phyloP scores from a whole-genome alignment of 257 asterid genomes.

The Galeopsis tetrahit region DNA sequence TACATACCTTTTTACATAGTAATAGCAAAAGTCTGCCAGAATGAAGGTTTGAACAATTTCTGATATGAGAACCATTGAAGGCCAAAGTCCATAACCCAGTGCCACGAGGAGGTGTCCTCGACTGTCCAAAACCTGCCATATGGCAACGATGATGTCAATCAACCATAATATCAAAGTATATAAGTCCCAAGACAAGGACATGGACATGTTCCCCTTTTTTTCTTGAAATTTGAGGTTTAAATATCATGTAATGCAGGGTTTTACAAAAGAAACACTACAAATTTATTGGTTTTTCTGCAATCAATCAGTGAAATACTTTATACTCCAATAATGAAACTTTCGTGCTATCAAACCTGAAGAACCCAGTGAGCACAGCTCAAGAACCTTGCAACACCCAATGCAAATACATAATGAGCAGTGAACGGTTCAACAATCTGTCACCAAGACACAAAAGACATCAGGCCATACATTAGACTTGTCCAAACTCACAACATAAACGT shows the following conservation, averaged over 20 bases:
- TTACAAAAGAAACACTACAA: neutral
- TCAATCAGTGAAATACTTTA: neutral
- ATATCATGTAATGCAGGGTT: neutral
- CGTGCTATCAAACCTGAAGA: constrained; percentile 63
- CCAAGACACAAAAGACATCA: constrained; percentile 15
- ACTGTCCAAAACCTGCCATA: constrained; percentile 69
- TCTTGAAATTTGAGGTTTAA: neutral
- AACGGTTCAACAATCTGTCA: constrained; percentile 81
- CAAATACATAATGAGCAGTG: constrained; percentile 80
- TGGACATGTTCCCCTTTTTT: neutral
- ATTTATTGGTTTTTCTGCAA: neutral
- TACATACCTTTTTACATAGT: constrained; percentile 66
- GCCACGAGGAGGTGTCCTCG: constrained; percentile 82
- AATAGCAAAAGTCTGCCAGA: constrained; percentile 76
- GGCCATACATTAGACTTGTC: neutral
- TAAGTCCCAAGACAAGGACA: neutral
- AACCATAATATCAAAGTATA: neutral
- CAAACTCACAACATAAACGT: constrained; percentile 10
- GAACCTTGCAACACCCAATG: constrained; percentile 82
- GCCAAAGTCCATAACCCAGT: constrained; percentile 78
- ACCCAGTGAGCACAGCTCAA: constrained; percentile 87
- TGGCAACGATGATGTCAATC: constrained; percentile 20
- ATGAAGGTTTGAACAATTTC: constrained; percentile 83
- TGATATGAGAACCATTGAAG: constrained; percentile 76
- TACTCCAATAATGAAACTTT: constrained; percentile 16